Conservation (phyloP, 768 basidiomycete genomes). For the Termitomyces sp. region DNA sequence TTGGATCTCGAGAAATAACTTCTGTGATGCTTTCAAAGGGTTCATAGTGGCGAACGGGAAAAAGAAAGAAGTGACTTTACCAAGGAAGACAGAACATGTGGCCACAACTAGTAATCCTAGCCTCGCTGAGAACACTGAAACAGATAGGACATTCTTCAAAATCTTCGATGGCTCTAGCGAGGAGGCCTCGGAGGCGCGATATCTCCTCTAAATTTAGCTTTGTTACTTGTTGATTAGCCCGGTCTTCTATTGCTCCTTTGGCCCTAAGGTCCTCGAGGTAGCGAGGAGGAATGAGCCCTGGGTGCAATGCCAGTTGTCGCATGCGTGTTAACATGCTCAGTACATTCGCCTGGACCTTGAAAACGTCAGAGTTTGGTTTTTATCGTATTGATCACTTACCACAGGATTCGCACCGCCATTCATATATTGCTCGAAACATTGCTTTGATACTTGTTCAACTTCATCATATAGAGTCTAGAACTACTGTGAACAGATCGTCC, state of each 20-base stretch:
- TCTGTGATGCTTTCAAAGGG: constrained; percentile 54
- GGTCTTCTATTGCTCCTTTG: constrained; percentile 32
- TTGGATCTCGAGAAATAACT: constrained; percentile 65
- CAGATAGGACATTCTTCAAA: constrained; percentile 83
- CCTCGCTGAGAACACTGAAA: constrained; percentile 54
- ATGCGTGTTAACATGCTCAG: constrained; percentile 84
- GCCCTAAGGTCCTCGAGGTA: constrained; percentile 64
- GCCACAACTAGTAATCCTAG: constrained; percentile 70
- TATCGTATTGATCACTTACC: constrained; percentile 25
- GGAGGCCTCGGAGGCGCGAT: constrained; percentile 48
- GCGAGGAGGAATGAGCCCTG: constrained; percentile 65
- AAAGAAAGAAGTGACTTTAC: constrained; percentile 30
- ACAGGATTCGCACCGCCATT: constrained; percentile 37
- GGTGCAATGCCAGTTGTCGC: constrained; percentile 79
- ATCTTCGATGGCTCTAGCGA: constrained; percentile 72
- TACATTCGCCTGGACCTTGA: constrained; percentile 64
- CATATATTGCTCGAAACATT: constrained; percentile 58
- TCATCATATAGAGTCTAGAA: constrained; percentile 54
- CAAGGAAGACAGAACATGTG: constrained; percentile 74
- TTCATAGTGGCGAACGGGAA: background rate
- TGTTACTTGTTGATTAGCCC: constrained; percentile 20
- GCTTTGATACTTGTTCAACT: constrained; percentile 58
- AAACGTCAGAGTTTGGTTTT: background rate
- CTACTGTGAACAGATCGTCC: constrained; percentile 19
- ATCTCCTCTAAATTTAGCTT: constrained; percentile 53